Evolutionary conservation across 2,329 filamentous ascomycete species (phyloP).

Genomic region (Akanthomyces lecanii): DNA sequence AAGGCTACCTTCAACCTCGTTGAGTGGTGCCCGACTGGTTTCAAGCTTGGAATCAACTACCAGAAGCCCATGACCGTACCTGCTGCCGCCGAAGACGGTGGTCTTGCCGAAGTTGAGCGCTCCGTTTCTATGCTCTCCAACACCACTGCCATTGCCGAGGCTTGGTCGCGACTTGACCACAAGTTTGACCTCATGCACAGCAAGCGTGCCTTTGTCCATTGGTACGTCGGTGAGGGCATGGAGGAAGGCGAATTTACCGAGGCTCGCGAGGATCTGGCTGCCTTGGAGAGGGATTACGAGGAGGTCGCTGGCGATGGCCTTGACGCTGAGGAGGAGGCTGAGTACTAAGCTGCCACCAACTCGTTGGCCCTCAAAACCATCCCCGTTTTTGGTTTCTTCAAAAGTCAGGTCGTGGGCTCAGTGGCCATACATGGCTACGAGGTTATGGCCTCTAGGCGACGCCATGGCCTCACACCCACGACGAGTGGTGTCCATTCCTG

Average conservation of each 20-base stretch:
- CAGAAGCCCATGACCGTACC: slow-evolving; percentile 62
- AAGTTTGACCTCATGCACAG: slow-evolving; percentile 78
- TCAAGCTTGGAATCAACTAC: slow-evolving; percentile 75
- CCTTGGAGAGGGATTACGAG: slow-evolving; percentile 82
- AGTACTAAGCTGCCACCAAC: slow-evolving; percentile 62
- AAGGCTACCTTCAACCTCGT: slow-evolving; percentile 70
- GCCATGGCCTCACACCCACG: background rate
- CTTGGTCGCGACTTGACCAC: slow-evolving; percentile 67
- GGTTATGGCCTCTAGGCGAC: background rate
- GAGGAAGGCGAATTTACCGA: slow-evolving; percentile 88
- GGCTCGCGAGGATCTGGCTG: slow-evolving; percentile 79
- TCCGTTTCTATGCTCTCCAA: slow-evolving; percentile 70
- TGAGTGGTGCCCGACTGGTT: slow-evolving; percentile 71
- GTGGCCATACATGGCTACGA: background rate
- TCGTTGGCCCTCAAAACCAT: slow-evolving; percentile 5
- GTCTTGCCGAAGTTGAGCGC: slow-evolving; percentile 58
- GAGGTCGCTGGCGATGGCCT: slow-evolving; percentile 74
- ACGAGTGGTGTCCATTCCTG: background rate
- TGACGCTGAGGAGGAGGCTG: slow-evolving; percentile 59
- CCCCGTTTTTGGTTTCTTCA: background rate
- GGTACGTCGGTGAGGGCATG: slow-evolving; percentile 87
- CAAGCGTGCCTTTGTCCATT: slow-evolving; percentile 73
- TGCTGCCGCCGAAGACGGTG: slow-evolving; percentile 49
- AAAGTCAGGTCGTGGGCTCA: background rate
- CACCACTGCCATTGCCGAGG: slow-evolving; percentile 69